Evolutionary conservation across 2,329 filamentous ascomycete species (phyloP), one percentile per base, ranked within the genome.

Genomic region (Colletotrichum lindemuthianum): DNA sequence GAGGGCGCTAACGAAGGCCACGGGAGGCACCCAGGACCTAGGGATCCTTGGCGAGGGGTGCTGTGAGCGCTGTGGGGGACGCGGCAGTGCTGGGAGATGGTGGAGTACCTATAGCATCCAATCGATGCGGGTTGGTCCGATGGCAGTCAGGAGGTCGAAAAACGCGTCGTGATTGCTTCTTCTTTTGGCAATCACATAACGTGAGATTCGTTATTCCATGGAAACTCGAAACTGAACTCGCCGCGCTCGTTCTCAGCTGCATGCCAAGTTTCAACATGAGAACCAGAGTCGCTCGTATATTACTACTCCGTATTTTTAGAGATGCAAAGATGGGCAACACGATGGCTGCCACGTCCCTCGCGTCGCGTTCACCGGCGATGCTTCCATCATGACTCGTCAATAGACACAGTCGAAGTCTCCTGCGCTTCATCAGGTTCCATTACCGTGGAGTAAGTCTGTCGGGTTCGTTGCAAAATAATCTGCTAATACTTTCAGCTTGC

Each of bases 351-450:
- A 40, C 58, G 59, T 59, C 52, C 40, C 54, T 56, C 37, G 33
- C 65, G 55, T 43, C 58, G 56, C 37, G 54, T 48, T 4, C 48
- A 49, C 33, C 52, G 56, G 58, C 51, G 66, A 57, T 66, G 49
- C 43, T 68, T 52, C 51, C 66, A 54, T 67, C 69, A 33, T 39
- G 51, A 61, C 24, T 45, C 43, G 43, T 43, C 41, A 15, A 13
- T 45, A 12, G 76, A 84, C 59, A 78, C 81, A 53, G 72, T 87
- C 55, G 71, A 74, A 3, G 78, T 87, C 9, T 75, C 73, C 41
- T 84, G 79, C 60, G 83, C 81, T 56, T 86, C 82, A 2, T 79
- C 82, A 2, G 84, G 85, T 24, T 70, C 74, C 68, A 79, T 87
- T 44, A 78, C 75, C 11, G 75, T 88, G 55, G 84, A 85, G 85